These are phyloP conservation scores for Phytophthora pluvialis DNA, from an alignment of 352 stramenopile genomes.

Conservation along the genomic window DNA sequence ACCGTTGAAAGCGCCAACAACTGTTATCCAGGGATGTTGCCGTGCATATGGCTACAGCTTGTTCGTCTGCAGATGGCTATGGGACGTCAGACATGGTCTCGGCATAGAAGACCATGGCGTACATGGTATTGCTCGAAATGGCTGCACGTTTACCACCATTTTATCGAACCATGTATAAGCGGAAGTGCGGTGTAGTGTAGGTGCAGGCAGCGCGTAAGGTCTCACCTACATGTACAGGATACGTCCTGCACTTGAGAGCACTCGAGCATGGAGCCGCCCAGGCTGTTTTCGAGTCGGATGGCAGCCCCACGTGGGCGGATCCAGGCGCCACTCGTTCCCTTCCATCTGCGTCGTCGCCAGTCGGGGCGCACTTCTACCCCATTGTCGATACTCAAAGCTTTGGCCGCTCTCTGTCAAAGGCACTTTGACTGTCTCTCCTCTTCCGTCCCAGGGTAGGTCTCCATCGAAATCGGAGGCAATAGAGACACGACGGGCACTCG, in stretches of 20 bases:
- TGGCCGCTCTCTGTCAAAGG: conserved; percentile 18
- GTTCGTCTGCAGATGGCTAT: neutral
- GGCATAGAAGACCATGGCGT: neutral
- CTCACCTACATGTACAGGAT: neutral
- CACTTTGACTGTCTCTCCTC: conserved; percentile 11
- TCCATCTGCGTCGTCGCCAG: conserved; percentile 25
- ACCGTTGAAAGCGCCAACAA: too few relatives aligned
- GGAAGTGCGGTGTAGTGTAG: neutral
- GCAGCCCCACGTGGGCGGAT: conserved; percentile 11
- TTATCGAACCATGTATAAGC: too few relatives aligned
- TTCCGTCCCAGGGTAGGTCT: conserved; percentile 7
- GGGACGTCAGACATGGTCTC: neutral
- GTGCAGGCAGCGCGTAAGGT: too few relatives aligned
- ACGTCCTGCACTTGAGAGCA: too few relatives aligned
- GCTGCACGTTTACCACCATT: too few relatives aligned
- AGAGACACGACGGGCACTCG: neutral
- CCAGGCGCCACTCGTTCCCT: conserved; percentile 14
- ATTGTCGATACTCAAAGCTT: neutral
- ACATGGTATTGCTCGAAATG: too few relatives aligned
- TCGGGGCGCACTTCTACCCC: conserved; percentile 21
- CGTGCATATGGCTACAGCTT: neutral
- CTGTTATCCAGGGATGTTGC: too few relatives aligned
- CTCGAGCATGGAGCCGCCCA: neutral
- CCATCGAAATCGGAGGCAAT: conserved; percentile 9
- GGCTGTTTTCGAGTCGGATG: conserved; percentile 4